Evolutionary conservation across 495 filamentous ascomycete species (phyloP).

Genomic region (Aspergillus heteromorphus): DNA sequence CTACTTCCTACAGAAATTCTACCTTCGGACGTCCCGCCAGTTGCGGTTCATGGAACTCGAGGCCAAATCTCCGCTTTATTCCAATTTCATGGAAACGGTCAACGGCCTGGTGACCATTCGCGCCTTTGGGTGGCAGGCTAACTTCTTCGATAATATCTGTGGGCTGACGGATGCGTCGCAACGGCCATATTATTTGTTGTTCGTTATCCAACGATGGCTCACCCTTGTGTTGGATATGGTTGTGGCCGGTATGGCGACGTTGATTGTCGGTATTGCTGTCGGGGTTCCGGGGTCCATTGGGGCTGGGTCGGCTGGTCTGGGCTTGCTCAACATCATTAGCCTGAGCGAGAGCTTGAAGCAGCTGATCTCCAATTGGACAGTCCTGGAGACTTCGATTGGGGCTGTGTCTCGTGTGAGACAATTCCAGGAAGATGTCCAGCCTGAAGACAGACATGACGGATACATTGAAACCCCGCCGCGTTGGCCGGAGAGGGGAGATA

Average conservation of each 20-base stretch:
- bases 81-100: not conserved
- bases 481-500: not conserved
- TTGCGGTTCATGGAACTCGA: not conserved
- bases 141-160: not conserved
- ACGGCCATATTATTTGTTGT: not conserved
- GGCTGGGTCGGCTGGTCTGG: not conserved
- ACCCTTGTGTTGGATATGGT: not conserved
- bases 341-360: not conserved
- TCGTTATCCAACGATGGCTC: not conserved
- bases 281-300: not conserved
- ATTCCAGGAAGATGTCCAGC: not conserved
- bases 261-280: not conserved
- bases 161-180: not conserved
- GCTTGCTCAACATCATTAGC: not conserved
- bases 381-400: not conserved
- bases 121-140: not conserved
- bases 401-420: not conserved
- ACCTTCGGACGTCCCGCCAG: not conserved
- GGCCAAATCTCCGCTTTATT: not conserved
- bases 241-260: not conserved
- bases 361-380: not conserved
- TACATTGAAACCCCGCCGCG: not conserved
- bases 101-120: not conserved
- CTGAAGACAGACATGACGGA: not conserved
- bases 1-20: not conserved